Percentiles rank a stretch among this genome's conserved stretches.
phyloP scores from a whole-genome alignment of 306 rosid genomes.

The Cercis canadensis region DNA sequence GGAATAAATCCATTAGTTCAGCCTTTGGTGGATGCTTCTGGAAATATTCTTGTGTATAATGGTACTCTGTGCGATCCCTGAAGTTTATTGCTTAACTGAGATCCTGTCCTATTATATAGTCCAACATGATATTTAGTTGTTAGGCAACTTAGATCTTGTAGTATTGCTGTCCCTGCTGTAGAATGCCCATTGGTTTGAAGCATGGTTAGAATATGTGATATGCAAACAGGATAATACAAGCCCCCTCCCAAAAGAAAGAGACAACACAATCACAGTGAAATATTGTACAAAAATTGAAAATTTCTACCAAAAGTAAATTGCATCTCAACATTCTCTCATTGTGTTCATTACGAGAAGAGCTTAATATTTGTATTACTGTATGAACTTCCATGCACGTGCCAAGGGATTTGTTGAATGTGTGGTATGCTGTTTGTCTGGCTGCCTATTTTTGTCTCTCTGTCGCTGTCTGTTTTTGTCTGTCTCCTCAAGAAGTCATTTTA shows the following conservation, averaged over 20 bases:
- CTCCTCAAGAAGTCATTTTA: slow-evolving; percentile 1
- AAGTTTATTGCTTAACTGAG: neutral
- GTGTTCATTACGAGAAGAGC: neutral
- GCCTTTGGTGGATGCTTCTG: slow-evolving; percentile 65
- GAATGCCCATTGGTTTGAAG: neutral
- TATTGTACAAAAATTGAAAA: too few relatives aligned
- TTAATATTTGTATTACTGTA: slow-evolving; percentile 13
- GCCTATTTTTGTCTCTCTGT: neutral
- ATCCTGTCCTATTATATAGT: neutral
- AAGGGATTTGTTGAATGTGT: slow-evolving; percentile 6
- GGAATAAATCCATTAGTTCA: slow-evolving; percentile 70
- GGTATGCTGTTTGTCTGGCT: slow-evolving; percentile 26
- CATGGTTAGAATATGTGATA: neutral
- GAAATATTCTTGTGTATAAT: slow-evolving; percentile 77
- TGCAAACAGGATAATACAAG: neutral
- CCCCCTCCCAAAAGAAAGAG: neutral
- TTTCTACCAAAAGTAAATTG: neutral
- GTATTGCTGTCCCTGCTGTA: neutral
- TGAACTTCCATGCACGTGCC: neutral
- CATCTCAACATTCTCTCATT: neutral
- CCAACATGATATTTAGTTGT: neutral
- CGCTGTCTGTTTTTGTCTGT: neutral
- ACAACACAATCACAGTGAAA: too few relatives aligned
- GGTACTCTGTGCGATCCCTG: slow-evolving; percentile 46
- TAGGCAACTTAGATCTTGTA: neutral